These are phyloP conservation scores for Lactifluus volemus DNA, from an alignment of 768 basidiomycete genomes.

Conservation along the genomic window DNA sequence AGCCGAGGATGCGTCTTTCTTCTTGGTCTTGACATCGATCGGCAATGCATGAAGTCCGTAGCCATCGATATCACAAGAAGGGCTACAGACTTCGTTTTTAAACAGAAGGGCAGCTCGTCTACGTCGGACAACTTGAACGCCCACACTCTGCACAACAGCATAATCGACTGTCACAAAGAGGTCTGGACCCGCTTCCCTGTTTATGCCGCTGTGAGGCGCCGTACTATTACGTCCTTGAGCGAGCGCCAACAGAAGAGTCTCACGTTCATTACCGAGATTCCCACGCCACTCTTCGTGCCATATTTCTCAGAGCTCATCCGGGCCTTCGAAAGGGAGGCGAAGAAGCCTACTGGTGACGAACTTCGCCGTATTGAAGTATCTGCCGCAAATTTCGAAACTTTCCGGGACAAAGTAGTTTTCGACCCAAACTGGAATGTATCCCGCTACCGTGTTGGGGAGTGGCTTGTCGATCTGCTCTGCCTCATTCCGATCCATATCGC, in stretches of 20 bases:
- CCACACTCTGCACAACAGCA: constrained; percentile 15
- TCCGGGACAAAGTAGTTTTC: constrained; percentile 15
- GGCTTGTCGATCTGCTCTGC: no score
- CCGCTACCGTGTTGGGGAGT: no score
- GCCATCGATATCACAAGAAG: constrained; percentile 46
- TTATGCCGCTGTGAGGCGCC: no score
- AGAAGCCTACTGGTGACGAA: neutral
- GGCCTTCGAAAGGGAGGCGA: constrained; percentile 38
- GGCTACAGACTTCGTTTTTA: constrained; percentile 48
- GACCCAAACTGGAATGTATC: neutral
- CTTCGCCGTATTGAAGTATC: constrained; percentile 29
- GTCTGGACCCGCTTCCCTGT: no score
- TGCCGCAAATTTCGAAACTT: constrained; percentile 25
- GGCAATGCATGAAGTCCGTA: constrained; percentile 33
- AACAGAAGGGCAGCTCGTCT: constrained; percentile 30
- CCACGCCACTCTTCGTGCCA: constrained; percentile 27
- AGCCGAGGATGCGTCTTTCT: constrained; percentile 22
- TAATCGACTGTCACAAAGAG: no score
- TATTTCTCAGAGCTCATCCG: constrained; percentile 26
- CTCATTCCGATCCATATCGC: no score
- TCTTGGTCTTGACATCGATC: constrained; percentile 27
- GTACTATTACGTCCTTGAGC: no score
- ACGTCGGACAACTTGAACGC: constrained; percentile 18
- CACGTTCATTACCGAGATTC: constrained; percentile 35
- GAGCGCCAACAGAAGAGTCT: constrained; percentile 25